Evolutionary conservation across 2,329 filamentous ascomycete genomes (phyloP), one percentile per base, ranked within the genome.

Genomic region (Tolypocladium album): DNA sequence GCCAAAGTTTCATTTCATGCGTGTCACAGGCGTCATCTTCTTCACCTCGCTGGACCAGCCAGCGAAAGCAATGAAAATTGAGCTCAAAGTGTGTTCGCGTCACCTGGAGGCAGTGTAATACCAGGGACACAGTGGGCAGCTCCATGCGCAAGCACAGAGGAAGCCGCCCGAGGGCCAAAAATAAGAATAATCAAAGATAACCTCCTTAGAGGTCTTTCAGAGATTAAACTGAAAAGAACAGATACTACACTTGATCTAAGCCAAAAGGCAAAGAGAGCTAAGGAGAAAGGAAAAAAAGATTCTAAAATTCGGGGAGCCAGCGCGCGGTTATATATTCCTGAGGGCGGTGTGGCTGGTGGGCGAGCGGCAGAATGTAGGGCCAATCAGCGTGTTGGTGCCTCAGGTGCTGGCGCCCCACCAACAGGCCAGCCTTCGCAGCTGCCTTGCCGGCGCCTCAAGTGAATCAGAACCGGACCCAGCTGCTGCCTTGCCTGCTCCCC

Each of bases 141-240:
- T 71, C 71, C 74, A 68, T 75, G 69, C 69, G 74, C 73, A 75
- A 75, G 74, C 73, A 72, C 72, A 75, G 72, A 67, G 72, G 73
- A 73, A 66, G 68, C 69, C 64, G 58, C 67, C 69, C 72, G 50
- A 52, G 56, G 22, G 58, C 66, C 72, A 75, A 75, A 75, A 75
- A 92, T 90, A 82, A 81, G 87, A 85, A 85, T 90, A 92, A 92
- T 90, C 87, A 85, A 80, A 80, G 82, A 83, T 84, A 81, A 80
- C 79, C 79, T 80, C 85, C 81, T 79, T 89, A 83, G 85, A 81
- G 79, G 80, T 82, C 83, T 91, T 89, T 88, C 88, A 92, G 88
- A 88, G 87, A 91, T 92, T 92, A 92, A 92, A 91, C 89, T 92
- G 87, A 90, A 89, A 91, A 92, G 88, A 92, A 92, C 88, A 90